A percentile compares a stretch with the other conserved stretches of the same genome.
Evolutionary conservation across 305 asterid genomes (phyloP).

Genomic region (Plantago coronopus): DNA sequence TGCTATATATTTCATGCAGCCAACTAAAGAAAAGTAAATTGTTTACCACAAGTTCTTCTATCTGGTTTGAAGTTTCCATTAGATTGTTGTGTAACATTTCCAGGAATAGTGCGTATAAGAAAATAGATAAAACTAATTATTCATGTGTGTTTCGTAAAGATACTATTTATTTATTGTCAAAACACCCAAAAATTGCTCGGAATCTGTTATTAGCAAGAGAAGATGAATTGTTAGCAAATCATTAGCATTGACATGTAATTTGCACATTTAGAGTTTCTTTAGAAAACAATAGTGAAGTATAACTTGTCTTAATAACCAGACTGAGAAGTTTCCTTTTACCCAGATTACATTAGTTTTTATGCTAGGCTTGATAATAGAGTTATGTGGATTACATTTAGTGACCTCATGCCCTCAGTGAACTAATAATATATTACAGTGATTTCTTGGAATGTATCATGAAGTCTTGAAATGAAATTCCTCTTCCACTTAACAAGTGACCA

Average conservation of each 20-base stretch:
- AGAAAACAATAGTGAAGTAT: no score
- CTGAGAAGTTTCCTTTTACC: not conserved
- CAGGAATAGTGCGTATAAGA: no score
- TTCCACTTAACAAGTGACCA: no score
- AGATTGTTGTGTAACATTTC: no score
- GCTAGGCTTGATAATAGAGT: not conserved
- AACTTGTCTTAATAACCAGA: no score
- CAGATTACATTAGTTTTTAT: not conserved
- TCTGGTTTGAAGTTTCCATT: constrained; percentile 12
- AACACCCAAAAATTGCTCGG: no score
- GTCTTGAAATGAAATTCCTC: no score
- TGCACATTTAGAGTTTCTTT: not conserved
- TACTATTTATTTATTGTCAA: not conserved
- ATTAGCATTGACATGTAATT: not conserved
- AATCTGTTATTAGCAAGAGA: no score
- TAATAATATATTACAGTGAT: no score
- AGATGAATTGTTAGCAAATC: not conserved
- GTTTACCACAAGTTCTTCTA: constrained; percentile 22
- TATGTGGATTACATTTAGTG: not conserved
- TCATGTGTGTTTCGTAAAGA: no score
- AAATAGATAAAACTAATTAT: no score
- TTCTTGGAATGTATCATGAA: no score
- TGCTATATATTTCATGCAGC: constrained; percentile 94
- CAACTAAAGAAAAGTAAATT: constrained; percentile 87
- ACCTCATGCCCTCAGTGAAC: not conserved